Conservation (phyloP, 345 rosid species). For the Murraya paniculata region DNA sequence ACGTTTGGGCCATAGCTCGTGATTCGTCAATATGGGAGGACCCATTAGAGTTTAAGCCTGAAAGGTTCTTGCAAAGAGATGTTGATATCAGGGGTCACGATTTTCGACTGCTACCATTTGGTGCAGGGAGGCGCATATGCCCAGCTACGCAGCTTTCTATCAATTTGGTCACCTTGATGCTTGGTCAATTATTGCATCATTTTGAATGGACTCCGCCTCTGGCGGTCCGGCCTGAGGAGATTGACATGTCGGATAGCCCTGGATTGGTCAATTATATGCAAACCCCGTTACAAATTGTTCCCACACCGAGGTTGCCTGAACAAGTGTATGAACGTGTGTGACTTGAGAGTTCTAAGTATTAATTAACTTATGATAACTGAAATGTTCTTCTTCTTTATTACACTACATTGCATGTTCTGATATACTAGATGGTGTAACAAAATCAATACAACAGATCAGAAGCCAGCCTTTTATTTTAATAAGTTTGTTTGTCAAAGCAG, state of each 20-base stretch:
- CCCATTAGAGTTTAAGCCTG: constrained; percentile 39
- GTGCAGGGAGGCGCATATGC: constrained; percentile 42
- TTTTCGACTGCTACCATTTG: constrained; percentile 26
- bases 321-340: not conserved
- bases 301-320: constrained; percentile 27
- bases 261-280: constrained; percentile 40
- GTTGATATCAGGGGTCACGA: constrained; percentile 38
- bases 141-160: constrained; percentile 47
- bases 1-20: constrained; percentile 37
- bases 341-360: not conserved
- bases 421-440: too few relatives aligned
- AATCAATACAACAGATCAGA: too few relatives aligned
- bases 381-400: too few relatives aligned
- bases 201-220: constrained; percentile 34
- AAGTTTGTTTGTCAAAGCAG: not conserved
- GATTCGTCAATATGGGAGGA: constrained; percentile 35
- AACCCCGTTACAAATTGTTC: constrained; percentile 36
- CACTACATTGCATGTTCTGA: too few relatives aligned
- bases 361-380: not conserved
- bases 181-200: constrained; percentile 46
- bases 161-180: constrained; percentile 37
- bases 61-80: constrained; percentile 36
- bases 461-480: not conserved
- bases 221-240: constrained; percentile 15
- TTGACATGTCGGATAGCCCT: constrained; percentile 26